Conservation (phyloP, 225 moss, liverwort and hornwort species). For the Anthoceros angustus region DNA sequence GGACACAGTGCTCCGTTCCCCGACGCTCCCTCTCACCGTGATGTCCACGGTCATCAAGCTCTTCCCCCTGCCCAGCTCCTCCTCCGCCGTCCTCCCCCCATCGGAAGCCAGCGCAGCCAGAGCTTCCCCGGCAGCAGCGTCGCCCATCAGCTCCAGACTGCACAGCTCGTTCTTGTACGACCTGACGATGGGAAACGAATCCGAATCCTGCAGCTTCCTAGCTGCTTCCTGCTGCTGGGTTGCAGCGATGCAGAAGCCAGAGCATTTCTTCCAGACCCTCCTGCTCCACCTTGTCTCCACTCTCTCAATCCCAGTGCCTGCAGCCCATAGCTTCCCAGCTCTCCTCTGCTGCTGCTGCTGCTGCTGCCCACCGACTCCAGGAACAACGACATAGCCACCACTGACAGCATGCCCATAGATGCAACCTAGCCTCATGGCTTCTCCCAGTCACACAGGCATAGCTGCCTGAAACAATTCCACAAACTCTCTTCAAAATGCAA, state of each 20-base stretch:
- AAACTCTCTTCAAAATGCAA: too few species aligned
- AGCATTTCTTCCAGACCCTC: not conserved
- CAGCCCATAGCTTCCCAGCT: too few species aligned
- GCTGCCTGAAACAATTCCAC: too few species aligned
- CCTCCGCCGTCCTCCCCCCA: constrained; percentile 61
- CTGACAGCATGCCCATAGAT: too few species aligned
- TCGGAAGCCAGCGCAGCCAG: constrained; percentile 64
- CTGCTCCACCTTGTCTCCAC: not conserved
- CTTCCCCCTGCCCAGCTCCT: constrained; percentile 64
- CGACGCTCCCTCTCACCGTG: constrained; percentile 47
- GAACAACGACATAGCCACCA: too few species aligned
- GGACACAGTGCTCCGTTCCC: constrained; percentile 49
- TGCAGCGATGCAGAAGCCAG: not conserved
- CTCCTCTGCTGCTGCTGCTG: too few species aligned
- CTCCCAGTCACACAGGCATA: too few species aligned
- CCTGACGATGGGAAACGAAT: constrained; percentile 38
- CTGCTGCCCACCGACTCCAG: too few species aligned
- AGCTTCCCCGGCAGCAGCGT: constrained; percentile 52
- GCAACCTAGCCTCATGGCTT: too few species aligned
- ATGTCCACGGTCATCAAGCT: constrained; percentile 61
- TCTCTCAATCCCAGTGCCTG: too few species aligned
- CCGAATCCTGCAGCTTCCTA: constrained; percentile 21
- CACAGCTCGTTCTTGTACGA: constrained; percentile 60
- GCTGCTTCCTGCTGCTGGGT: constrained; percentile 17
- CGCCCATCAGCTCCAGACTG: constrained; percentile 47